These are phyloP conservation scores for Aspergillus egyptiacus DNA, from an alignment of 495 filamentous ascomycete genomes.

Conservation along the genomic window DNA sequence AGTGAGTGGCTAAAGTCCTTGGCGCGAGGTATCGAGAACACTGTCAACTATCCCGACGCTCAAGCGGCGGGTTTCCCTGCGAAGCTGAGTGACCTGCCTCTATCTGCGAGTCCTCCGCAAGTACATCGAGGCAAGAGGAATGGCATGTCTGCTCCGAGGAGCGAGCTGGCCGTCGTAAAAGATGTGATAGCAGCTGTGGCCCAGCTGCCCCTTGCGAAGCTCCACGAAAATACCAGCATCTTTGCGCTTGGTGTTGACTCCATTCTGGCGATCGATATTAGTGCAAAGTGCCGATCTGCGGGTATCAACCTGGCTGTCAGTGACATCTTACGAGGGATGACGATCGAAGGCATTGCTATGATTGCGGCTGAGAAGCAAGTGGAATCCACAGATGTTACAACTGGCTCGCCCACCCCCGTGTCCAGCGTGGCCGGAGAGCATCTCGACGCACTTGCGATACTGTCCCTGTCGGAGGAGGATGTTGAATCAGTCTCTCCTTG, in stretches of 20 bases:
- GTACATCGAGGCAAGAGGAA: no score
- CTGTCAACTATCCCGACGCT: background rate
- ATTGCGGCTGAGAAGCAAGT: no score
- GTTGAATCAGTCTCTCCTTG: constrained; percentile 53
- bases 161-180: background rate
- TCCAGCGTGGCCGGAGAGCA: no score
- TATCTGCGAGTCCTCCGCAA: no score
- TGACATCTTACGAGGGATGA: background rate
- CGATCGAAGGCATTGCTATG: background rate
- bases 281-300: background rate
- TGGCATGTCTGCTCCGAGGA: no score
- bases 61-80: background rate
- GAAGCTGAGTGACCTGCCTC: no score
- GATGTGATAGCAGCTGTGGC: background rate
- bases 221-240: background rate
- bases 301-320: constrained; percentile 2
- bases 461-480: constrained; percentile 20
- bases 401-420: no score
- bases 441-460: no score
- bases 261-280: constrained; percentile 6
- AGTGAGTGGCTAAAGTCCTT: background rate
- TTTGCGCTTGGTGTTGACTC: constrained; percentile 4
- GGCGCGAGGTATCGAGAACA: background rate
- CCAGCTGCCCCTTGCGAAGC: background rate
- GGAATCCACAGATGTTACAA: no score